phyloP scores from a whole-genome alignment of 1,139 yeast species.

The Zygosaccharomyces pseudobailii region DNA sequence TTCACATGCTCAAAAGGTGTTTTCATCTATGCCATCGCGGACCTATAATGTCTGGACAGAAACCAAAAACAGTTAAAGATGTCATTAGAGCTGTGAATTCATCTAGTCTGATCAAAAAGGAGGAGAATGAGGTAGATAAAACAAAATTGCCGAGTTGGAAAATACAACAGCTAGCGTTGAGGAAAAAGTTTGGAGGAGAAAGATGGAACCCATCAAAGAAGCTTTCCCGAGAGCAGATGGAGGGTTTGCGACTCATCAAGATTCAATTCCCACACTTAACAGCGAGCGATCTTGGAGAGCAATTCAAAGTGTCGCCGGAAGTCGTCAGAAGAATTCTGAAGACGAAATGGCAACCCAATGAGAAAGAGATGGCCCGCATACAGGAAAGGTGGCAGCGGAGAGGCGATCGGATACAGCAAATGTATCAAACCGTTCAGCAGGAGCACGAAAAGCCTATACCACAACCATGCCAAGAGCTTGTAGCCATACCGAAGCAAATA shows the following conservation, averaged over 20 bases:
- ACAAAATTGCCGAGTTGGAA: conserved; percentile 54
- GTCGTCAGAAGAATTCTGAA: conserved; percentile 74
- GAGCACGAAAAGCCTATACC: background rate
- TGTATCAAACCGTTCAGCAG: conserved; percentile 11
- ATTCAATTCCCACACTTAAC: conserved; percentile 54
- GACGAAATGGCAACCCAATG: conserved; percentile 71
- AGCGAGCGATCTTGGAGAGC: conserved; percentile 55
- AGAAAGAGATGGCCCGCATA: conserved; percentile 43
- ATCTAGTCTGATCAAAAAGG: conserved; percentile 6
- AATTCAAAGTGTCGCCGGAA: conserved; percentile 74
- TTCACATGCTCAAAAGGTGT: conserved; percentile 7
- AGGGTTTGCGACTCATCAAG: conserved; percentile 55
- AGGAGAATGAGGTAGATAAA: background rate
- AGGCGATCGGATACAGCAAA: conserved; percentile 33
- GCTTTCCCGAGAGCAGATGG: conserved; percentile 67
- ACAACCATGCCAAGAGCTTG: background rate
- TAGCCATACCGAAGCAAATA: conserved; percentile 7
- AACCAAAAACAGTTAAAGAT: conserved; percentile 17
- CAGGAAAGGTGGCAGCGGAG: conserved; percentile 48
- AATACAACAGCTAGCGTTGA: conserved; percentile 57
- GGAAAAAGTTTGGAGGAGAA: conserved; percentile 52
- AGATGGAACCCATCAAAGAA: conserved; percentile 68
- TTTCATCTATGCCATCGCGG: conserved; percentile 7
- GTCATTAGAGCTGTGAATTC: conserved; percentile 14
- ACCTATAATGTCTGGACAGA: conserved; percentile 5